Conservation (phyloP, 225 moss, liverwort and hornwort species). For the Lunularia cruciata region DNA sequence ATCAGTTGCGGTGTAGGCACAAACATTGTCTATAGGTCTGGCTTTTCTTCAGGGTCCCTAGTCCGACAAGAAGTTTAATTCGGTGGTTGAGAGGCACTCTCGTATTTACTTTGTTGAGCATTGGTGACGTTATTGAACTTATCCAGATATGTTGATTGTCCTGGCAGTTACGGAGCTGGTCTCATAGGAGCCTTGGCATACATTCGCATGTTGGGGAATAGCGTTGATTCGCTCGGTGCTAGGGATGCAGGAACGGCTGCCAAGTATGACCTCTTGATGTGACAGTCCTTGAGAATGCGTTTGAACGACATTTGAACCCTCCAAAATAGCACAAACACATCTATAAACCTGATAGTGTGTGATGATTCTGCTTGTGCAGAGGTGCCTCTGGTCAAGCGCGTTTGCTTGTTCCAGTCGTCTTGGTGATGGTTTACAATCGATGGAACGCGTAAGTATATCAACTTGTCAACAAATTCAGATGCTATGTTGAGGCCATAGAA, state of each 20-base stretch:
- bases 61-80: not conserved
- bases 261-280: slow-evolving; percentile 39
- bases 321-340: too few relatives aligned
- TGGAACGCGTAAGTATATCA: slow-evolving; percentile 74
- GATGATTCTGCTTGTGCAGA: slow-evolving; percentile 38
- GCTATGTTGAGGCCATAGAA: too few relatives aligned
- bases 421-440: slow-evolving; percentile 94
- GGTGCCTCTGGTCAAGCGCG: slow-evolving; percentile 85
- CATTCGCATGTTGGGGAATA: slow-evolving; percentile 91
- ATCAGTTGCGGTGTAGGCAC: too few relatives aligned
- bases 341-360: not conserved
- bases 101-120: not conserved
- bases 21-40: too few relatives aligned
- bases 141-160: not conserved
- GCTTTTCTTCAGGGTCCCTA: too few relatives aligned
- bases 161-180: slow-evolving; percentile 75
- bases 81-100: not conserved
- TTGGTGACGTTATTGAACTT: not conserved
- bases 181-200: slow-evolving; percentile 70
- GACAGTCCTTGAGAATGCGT: not conserved
- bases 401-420: slow-evolving; percentile 71
- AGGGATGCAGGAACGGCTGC: slow-evolving; percentile 50
- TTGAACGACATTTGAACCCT: too few relatives aligned
- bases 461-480: too few relatives aligned
- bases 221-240: slow-evolving; percentile 67